Conservation (phyloP, 1,139 yeast species). For the Magnusiomyces suaveolens region DNA sequence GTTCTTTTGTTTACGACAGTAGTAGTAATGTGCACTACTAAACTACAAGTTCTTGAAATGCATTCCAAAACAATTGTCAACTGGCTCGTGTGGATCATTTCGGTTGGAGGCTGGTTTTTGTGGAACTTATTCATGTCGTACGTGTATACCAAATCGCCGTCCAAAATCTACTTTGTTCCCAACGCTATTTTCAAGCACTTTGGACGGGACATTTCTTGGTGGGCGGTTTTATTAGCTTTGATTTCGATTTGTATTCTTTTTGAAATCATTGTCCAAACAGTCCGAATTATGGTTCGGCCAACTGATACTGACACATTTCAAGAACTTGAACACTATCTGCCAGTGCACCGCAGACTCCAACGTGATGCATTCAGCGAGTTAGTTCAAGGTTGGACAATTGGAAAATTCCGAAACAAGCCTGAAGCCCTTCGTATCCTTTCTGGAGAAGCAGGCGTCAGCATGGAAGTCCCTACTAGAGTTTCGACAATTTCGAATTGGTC, state of each 20-base stretch:
- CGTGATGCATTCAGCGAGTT: conserved; percentile 61
- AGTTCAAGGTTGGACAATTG: conserved; percentile 59
- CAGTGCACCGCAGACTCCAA: conserved; percentile 62
- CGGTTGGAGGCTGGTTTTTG: conserved; percentile 73
- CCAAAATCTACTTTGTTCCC: conserved; percentile 62
- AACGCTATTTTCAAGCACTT: conserved; percentile 58
- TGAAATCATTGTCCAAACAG: conserved; percentile 54
- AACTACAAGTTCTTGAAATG: conserved; percentile 76
- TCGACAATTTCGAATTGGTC: too few species aligned
- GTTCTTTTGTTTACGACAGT: conserved; percentile 62
- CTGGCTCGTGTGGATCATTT: conserved; percentile 56
- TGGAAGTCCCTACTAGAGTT: background rate
- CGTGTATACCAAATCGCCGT: conserved; percentile 48
- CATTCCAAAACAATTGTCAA: conserved; percentile 67
- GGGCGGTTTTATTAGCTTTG: conserved; percentile 63
- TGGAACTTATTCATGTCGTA: conserved; percentile 77
- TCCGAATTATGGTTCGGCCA: conserved; percentile 50
- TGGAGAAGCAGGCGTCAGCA: background rate
- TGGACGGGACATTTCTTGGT: conserved; percentile 74
- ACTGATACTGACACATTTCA: conserved; percentile 74
- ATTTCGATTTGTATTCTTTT: conserved; percentile 41
- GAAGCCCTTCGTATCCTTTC: conserved; percentile 11
- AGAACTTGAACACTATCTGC: conserved; percentile 59
- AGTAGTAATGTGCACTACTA: conserved; percentile 62
- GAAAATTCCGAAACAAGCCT: conserved; percentile 17